These are phyloP conservation scores for Raffaelea ambrosiae DNA, from an alignment of 2,329 filamentous ascomycete species.

Conservation along the genomic window DNA sequence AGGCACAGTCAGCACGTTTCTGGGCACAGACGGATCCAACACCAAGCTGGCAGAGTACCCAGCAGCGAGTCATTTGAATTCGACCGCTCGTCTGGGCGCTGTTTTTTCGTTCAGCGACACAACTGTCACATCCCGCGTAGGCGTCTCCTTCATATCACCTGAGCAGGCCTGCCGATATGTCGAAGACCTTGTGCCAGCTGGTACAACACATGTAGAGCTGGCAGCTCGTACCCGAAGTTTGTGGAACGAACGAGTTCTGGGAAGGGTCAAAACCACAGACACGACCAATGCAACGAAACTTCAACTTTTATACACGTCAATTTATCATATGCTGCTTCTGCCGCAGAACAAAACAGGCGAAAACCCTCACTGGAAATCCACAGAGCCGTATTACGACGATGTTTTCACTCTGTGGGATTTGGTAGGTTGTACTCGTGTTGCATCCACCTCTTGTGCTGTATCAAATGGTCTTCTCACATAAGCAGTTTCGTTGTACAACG, in stretches of 20 bases:
- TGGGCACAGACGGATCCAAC: conserved; percentile 24
- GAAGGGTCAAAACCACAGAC: conserved; percentile 47
- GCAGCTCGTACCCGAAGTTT: conserved; percentile 28
- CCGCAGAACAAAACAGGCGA: conserved; percentile 64
- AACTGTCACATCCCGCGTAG: conserved; percentile 48
- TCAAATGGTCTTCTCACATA: conserved; percentile 5
- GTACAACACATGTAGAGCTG: conserved; percentile 32
- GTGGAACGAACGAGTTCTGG: conserved; percentile 56
- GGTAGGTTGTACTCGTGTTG: conserved; percentile 13
- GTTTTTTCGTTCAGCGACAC: conserved; percentile 45
- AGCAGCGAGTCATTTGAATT: conserved; percentile 17
- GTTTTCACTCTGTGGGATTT: conserved; percentile 61
- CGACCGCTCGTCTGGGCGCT: conserved; percentile 29
- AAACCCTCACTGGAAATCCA: conserved; percentile 56
- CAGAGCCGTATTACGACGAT: conserved; percentile 63
- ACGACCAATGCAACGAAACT: conserved; percentile 42
- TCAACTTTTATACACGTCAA: conserved; percentile 54
- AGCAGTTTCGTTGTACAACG: conserved; percentile 52
- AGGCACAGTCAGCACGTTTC: conserved; percentile 20
- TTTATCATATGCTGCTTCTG: conserved; percentile 63
- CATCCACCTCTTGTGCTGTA: neutral
- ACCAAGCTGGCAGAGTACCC: conserved; percentile 23
- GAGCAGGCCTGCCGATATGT: conserved; percentile 43
- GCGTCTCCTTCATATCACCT: conserved; percentile 59
- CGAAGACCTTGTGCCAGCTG: conserved; percentile 43